Evolutionary conservation across 2,329 filamentous ascomycete species (phyloP), one percentile per base, ranked within the genome.

Genomic region (Bipolaris bicolor): DNA sequence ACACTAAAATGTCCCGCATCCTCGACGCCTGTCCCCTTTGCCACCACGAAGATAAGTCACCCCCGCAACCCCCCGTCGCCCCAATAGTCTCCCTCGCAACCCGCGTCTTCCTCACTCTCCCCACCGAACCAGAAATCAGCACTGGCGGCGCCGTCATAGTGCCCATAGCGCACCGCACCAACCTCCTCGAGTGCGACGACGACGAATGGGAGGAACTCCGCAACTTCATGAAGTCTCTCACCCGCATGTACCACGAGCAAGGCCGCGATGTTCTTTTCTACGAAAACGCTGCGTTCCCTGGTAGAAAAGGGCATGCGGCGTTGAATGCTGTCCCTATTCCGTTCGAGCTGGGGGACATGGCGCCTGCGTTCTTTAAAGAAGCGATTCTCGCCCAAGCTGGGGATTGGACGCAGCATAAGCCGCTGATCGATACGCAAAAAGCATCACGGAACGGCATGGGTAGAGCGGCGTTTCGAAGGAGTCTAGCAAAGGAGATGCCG

Each of bases 181-280:
- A 98, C 74, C 86, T 99, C 0, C 81, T 99, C n/a, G 94, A 97
- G 76, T 99, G 95, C 76, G 94, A 98, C 76, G 94, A 99, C 71
- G 95, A 99, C 72, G 95, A 99, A 75, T 99, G 96, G 96, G 95
- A 99, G 73, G 95, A 99, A 77, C 89, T 99, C 5, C 90, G 95
- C 63, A 99, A 99, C 76, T 99, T 99, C 74, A 98, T 98, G 94
- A 99, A 99, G 80, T 90, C 87, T 57, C 83, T 99, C 18, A 97
- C 90, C 4, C 88, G 94, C 43, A 90, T 97, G 86, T 99, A 98
- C 77, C 92, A 96, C 78, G 90, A 93, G 41, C 92, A 96, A 76
- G 92, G 93, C 10, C 90, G 91, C 49, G 91, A 95, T 68, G 93
- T 98, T 9, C 81, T 99, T 61, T 99, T 99, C 79, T 99, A 99